Base-by-base conservation (phyloP, 169 alveolate species). In the Plasmodium malariae region DNA sequence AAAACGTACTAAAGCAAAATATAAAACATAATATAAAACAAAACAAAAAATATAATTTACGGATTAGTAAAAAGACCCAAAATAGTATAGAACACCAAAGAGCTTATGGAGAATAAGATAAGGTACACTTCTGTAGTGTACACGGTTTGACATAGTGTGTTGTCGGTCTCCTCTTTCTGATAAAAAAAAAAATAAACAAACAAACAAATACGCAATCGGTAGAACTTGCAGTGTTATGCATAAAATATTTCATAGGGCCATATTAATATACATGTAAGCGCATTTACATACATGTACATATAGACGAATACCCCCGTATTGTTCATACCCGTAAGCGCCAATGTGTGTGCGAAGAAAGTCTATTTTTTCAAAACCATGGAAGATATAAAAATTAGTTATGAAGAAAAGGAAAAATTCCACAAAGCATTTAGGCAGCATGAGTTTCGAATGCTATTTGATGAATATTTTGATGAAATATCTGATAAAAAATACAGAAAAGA, bases 341-440 rank as follows among this genome's bases (percentile, higher is more conserved):
- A 69, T 17, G 3, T n/a, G 17, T 12, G 40, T 28, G 30, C 30
- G 63, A 21, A 0, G 19, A 24, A 3, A 21, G 51, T 5, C n/a
- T 40, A 40, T 9, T 9, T 40, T 40, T 62, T 62, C 14, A 11
- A 55, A n/a, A 14, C 4, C 37, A 80, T 80, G 90, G 76, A 80
- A 45, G 65, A 80, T 4, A 60, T 80, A 69, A 80, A 69, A 67
- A 21, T 80, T 11, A 80, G 83, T 43, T 80, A 80, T 6, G 90
- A 80, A 43, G 90, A 80, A 55, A 80, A 80, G 55, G 90, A 80
- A 28, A 67, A 69, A 40, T 59, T 80, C 17, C 90, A 80, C 14
- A 80, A 80, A 40, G 90, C 90, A 36, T 80, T 80, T 60, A 65
- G 90, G 36, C 90, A 80, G 26, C 90, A 80, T 55, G 90, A 80